Base-by-base conservation (phyloP, 208 protist genomes). In the Leptomonas seymouri region DNA sequence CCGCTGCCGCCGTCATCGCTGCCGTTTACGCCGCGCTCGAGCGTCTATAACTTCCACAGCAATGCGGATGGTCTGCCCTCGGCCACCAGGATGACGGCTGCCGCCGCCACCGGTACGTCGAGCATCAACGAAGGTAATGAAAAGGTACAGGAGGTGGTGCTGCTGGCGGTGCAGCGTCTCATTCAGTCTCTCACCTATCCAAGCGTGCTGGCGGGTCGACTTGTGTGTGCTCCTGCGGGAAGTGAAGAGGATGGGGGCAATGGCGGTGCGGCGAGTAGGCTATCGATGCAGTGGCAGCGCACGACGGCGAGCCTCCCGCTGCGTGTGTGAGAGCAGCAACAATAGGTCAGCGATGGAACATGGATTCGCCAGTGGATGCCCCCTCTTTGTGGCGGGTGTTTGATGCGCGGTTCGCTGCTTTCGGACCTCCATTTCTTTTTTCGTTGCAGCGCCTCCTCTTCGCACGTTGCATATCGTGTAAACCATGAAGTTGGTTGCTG, bases 91-190 rank as follows among this genome's bases (percentile, higher is more conserved):
- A 41, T 12, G 48, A 14, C 23, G 42, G 25, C 42, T 44, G 45
- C 48, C 42, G 56, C 41, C 7, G 36, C 62, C n/a, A 44, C 46
- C n/a, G 50, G 45, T 12, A 55, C 60, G 42, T 69, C 59, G 3
- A 55, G 74, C 48, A 50, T 84, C 23, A 60, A 75, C 31, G 80
- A 78, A 31, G 27, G 55, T 5, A 92, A 88, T 48, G 85, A 88
- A 34, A 95, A 95, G 53, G 63, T 93, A 54, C 77, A 93, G 73
- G 86, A 93, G 58, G 76, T 95, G 46, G 81, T 90, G 39, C 68
- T 87, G 36, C 61, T 90, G 48, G 86, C 86, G 21, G 76, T 95
- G 48, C 81, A 60, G 3, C 74, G 76, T 14, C 69, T 82, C 9
- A 46, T 93, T 2, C 45, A 80, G 41, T 82, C 75, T 9, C 81